These are phyloP conservation scores for Globisporangium lucens DNA, from an alignment of 352 stramenopile species.

Conservation along the genomic window DNA sequence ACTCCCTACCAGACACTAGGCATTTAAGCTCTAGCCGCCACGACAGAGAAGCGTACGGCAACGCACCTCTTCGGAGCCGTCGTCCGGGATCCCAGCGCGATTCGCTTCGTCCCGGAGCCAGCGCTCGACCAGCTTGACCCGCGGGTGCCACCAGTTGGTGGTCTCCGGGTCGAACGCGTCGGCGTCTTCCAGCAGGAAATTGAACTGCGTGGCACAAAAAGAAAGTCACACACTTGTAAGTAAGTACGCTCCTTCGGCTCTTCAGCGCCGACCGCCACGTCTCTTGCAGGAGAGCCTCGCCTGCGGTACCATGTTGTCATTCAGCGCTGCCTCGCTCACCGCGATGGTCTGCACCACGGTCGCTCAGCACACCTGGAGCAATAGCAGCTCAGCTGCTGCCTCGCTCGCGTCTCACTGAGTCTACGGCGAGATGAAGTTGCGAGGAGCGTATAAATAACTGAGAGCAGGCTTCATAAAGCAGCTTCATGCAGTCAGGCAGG, in stretches of 20 bases:
- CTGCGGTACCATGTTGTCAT: constrained; percentile 43
- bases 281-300: not conserved
- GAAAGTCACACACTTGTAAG: not conserved
- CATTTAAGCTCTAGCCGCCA: not conserved
- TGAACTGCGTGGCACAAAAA: constrained; percentile 23
- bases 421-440: not conserved
- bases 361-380: not conserved
- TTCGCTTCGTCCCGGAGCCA: constrained; percentile 68
- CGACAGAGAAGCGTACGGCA: not conserved
- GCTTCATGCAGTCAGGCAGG: too few relatives aligned
- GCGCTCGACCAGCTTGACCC: constrained; percentile 62
- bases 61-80: constrained; percentile 65
- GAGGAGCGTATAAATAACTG: too few relatives aligned
- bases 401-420: not conserved
- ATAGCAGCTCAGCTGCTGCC: not conserved
- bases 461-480: too few relatives aligned
- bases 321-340: constrained; percentile 47
- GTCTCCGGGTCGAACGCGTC: constrained; percentile 25
- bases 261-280: not conserved
- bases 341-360: constrained; percentile 53
- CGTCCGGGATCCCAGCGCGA: constrained; percentile 54
- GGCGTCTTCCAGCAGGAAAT: constrained; percentile 52
- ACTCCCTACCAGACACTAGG: not conserved
- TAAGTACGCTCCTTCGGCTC: not conserved
- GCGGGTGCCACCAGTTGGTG: constrained; percentile 66